A percentile compares a stretch with the other conserved stretches of the same genome.
Conservation (phyloP, 2,329 filamentous ascomycete species). For the Sordariomycetes sp. region DNA sequence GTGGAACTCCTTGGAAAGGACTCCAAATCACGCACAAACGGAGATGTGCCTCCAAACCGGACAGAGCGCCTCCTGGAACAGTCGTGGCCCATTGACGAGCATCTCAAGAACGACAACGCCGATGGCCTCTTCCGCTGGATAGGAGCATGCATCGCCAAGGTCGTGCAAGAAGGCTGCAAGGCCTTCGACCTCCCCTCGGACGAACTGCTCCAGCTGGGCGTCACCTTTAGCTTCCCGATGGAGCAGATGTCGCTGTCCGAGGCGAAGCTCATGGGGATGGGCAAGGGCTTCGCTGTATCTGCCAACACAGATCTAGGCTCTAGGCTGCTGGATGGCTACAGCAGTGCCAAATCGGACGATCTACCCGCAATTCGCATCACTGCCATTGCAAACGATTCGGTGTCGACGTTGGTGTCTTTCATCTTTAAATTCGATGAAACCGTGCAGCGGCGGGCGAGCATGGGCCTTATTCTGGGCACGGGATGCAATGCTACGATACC, state of each 20-base stretch:
- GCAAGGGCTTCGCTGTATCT: slow-evolving; percentile 59
- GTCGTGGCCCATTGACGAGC: slow-evolving; percentile 65
- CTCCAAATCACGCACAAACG: slow-evolving; percentile 6
- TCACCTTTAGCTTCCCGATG: slow-evolving; percentile 66
- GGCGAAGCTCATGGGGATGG: slow-evolving; percentile 59
- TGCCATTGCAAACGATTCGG: slow-evolving; percentile 75
- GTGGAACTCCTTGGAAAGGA: slow-evolving; percentile 45
- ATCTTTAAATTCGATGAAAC: slow-evolving; percentile 60
- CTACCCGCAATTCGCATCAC: slow-evolving; percentile 61
- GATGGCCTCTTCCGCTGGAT: slow-evolving; percentile 77
- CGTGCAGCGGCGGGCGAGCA: slow-evolving; percentile 53
- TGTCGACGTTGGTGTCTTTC: slow-evolving; percentile 70
- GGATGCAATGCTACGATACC: slow-evolving; percentile 76
- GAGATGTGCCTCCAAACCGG: slow-evolving; percentile 15
- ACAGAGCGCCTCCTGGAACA: slow-evolving; percentile 55
- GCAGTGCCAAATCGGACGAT: slow-evolving; percentile 27
- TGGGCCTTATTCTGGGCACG: slow-evolving; percentile 76
- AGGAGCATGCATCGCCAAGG: slow-evolving; percentile 64
- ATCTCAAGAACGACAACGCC: slow-evolving; percentile 64
- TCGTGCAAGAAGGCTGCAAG: slow-evolving; percentile 50
- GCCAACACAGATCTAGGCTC: slow-evolving; percentile 51
- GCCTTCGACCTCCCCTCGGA: slow-evolving; percentile 29
- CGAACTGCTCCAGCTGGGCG: slow-evolving; percentile 50
- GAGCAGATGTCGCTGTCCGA: slow-evolving; percentile 52
- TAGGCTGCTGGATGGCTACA: slow-evolving; percentile 50